Evolutionary conservation across 257 asterid species (phyloP).

Genomic region (Echites panduratus): DNA sequence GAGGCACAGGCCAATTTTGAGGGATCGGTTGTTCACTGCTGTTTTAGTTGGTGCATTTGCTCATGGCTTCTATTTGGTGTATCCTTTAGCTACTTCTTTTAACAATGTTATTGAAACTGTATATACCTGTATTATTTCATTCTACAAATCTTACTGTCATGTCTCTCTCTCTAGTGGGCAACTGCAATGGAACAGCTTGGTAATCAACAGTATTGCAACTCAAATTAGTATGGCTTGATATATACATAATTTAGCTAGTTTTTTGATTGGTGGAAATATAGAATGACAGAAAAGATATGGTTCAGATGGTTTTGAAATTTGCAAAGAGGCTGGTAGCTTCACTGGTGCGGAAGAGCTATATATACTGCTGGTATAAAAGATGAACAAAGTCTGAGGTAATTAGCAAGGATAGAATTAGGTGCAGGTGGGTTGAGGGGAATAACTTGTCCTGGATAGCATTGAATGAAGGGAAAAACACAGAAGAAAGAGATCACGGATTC

Average conservation of each 20-base stretch:
- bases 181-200: no score
- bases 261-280: background rate
- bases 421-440: background rate
- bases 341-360: background rate
- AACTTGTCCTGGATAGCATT: background rate
- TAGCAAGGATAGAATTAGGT: background rate
- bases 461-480: background rate
- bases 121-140: background rate
- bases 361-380: background rate
- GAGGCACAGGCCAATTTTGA: conserved; percentile 67
- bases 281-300: background rate
- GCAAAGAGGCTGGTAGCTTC: background rate
- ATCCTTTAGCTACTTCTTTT: conserved; percentile 28
- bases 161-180: background rate
- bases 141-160: background rate
- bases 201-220: background rate
- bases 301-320: background rate
- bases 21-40: conserved; percentile 65
- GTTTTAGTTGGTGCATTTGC: conserved; percentile 79
- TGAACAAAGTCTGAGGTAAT: background rate
- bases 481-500: background rate
- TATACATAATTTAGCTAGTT: background rate
- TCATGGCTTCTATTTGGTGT: conserved; percentile 69
- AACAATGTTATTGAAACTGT: background rate
- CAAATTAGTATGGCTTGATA: background rate